phyloP scores from a whole-genome alignment of 352 stramenopile species.

The Phytophthora sp. region DNA sequence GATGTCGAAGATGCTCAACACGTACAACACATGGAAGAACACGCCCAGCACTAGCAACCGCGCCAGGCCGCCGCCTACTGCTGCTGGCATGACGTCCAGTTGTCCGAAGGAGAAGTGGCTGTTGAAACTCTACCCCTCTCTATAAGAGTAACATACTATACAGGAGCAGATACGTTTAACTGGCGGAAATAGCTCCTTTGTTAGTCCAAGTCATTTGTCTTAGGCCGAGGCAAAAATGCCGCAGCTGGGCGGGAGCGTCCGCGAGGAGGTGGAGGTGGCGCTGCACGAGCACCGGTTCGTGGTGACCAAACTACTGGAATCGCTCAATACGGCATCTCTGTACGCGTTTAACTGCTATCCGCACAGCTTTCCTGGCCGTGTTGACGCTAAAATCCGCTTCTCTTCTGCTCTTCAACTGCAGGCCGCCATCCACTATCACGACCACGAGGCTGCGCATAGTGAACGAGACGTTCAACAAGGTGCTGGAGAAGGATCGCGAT shows the following conservation, averaged over 20 bases:
- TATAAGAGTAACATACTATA: too few species aligned
- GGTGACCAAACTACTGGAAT: slow-evolving; percentile 85
- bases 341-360: slow-evolving; percentile 22
- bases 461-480: slow-evolving; percentile 77
- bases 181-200: not conserved
- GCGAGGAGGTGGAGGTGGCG: slow-evolving; percentile 72
- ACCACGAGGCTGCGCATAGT: slow-evolving; percentile 73
- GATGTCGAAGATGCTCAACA: slow-evolving; percentile 91
- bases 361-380: not conserved
- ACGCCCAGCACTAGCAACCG: slow-evolving; percentile 73
- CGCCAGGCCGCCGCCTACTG: slow-evolving; percentile 21
- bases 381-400: slow-evolving; percentile 2
- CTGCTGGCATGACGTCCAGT: not conserved
- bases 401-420: slow-evolving; percentile 25
- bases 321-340: slow-evolving; percentile 70
- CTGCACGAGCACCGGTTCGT: slow-evolving; percentile 87
- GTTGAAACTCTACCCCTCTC: slow-evolving; percentile 11
- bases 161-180: not conserved
- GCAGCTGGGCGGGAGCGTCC: slow-evolving; percentile 51
- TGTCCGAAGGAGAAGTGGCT: slow-evolving; percentile 16
- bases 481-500: slow-evolving; percentile 80
- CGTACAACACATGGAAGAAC: slow-evolving; percentile 83
- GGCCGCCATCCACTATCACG: slow-evolving; percentile 78
- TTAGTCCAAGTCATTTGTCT: not conserved
- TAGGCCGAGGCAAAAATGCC: slow-evolving; percentile 17